phyloP scores from a whole-genome alignment of 306 rosid species.

The Cicer judaicum region DNA sequence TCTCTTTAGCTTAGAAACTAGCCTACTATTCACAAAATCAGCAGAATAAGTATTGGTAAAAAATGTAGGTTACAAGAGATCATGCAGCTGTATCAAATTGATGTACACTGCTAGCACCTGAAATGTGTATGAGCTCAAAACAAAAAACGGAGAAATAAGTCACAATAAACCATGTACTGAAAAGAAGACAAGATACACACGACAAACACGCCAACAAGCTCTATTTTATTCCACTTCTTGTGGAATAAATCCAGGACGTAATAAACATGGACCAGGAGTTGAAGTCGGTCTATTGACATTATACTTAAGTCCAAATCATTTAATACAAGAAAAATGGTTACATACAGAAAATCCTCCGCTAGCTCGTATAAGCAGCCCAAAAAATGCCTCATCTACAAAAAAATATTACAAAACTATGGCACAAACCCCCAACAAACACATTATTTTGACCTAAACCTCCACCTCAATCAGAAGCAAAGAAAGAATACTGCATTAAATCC shows the following conservation, averaged over 20 bases:
- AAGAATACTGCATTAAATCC: conserved; percentile 56
- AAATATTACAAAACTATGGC: conserved; percentile 74
- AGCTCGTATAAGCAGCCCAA: conserved; percentile 63
- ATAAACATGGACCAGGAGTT: conserved; percentile 28
- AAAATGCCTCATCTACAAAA: conserved; percentile 76
- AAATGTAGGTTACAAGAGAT: neutral
- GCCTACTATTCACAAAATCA: neutral
- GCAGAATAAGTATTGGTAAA: neutral
- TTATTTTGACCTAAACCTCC: conserved; percentile 63
- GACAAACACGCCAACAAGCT: neutral
- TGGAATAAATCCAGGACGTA: conserved; percentile 34
- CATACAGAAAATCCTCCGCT: conserved; percentile 64
- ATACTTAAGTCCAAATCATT: conserved; percentile 44
- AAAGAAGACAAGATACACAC: conserved; percentile 18
- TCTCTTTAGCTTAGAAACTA: neutral
- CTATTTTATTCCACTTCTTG: conserved; percentile 25
- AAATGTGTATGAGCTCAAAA: conserved; percentile 5
- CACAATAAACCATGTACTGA: neutral
- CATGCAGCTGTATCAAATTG: neutral
- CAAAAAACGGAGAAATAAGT: conserved; percentile 23
- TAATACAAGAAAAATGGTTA: conserved; percentile 53
- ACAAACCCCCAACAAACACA: conserved; percentile 51
- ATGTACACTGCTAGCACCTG: neutral
- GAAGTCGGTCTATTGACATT: conserved; percentile 48
- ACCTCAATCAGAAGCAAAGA: conserved; percentile 58